Evolutionary conservation across 345 rosid genomes (phyloP), one percentile per base, ranked within the genome.

Genomic region (Arabis hirsuta): DNA sequence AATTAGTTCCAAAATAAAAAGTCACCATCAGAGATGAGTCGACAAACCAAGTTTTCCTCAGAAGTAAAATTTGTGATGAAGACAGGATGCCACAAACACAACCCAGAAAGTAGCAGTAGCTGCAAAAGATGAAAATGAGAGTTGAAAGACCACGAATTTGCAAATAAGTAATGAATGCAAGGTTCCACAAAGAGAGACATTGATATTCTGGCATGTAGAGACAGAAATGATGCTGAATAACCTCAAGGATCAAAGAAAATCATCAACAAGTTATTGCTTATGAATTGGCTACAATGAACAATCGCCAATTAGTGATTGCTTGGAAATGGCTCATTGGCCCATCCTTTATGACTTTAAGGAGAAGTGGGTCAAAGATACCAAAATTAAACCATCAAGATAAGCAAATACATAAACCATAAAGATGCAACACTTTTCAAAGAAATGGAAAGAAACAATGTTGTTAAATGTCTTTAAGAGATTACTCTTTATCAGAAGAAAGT

Each of bases 11-110:
- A 32, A 24, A 22, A 12, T 4, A 24, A 7, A 26, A 46, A 45
- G 16, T 53, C 41, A 4, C 32, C 43, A 58, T 59, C 44, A 36
- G 9, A 58, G 42, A 53, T 42, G 62, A 43, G 54, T 13, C 62
- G 47, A 47, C 44, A 55, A 61, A 55, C 69, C 2, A 76, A 62
- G 67, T 32, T 59, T 62, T 43, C 73, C 73, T 54, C 31, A 10
- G 43, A 44, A 29, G 10, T 44, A 67, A 1, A 22, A 22, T 22
- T 22, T 36, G 6, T 2, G 51, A 67, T 32, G 62, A 16, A 12
- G 48, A 14, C 3, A 16, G 12, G 51, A 43, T 14, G 58, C 74
- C 26, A 27, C 27, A 53, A 46, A 58, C 54, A 61, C 39, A 13
- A 36, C 62, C 74, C 64, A 46, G 32, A 34, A 3, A 52, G 58